Percentiles rank a stretch among this genome's conserved stretches.
Conservation (phyloP, 148 eudicot species). For the Camellia sinensis region DNA sequence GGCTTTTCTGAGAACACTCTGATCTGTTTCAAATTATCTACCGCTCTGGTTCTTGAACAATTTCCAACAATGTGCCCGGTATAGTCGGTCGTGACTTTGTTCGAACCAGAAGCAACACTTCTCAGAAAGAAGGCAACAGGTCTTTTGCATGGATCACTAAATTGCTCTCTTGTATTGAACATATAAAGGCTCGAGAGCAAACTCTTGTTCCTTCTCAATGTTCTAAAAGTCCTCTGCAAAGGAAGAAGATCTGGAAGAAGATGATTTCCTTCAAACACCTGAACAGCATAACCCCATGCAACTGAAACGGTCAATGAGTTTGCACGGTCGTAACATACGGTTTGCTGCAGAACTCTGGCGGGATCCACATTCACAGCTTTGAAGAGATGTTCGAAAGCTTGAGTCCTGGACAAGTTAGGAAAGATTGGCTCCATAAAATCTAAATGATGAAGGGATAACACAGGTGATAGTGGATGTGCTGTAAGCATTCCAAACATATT, state of each 20-base stretch:
- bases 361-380: constrained; percentile 43
- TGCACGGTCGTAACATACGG: constrained; percentile 42
- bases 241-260: constrained; percentile 61
- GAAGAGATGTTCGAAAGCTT: constrained; percentile 41
- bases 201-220: constrained; percentile 63
- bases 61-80: constrained; percentile 27
- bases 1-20: constrained; percentile 50
- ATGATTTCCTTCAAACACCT: constrained; percentile 61
- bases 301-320: constrained; percentile 42
- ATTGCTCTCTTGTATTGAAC: constrained; percentile 53
- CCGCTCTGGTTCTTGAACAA: constrained; percentile 34
- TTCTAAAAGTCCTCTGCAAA: constrained; percentile 52
- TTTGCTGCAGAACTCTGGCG: constrained; percentile 41
- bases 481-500: constrained; percentile 69
- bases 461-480: constrained; percentile 59
- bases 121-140: constrained; percentile 63
- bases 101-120: constrained; percentile 34
- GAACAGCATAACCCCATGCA: constrained; percentile 73
- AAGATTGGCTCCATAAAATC: constrained; percentile 45
- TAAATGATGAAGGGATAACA: constrained; percentile 47
- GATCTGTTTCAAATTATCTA: constrained; percentile 33
- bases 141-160: constrained; percentile 53
- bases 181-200: constrained; percentile 32
- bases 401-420: constrained; percentile 34
- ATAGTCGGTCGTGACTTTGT: constrained; percentile 45